These are phyloP conservation scores for Sporothrix variecibatus DNA, from an alignment of 2,329 filamentous ascomycete species.

Conservation along the genomic window DNA sequence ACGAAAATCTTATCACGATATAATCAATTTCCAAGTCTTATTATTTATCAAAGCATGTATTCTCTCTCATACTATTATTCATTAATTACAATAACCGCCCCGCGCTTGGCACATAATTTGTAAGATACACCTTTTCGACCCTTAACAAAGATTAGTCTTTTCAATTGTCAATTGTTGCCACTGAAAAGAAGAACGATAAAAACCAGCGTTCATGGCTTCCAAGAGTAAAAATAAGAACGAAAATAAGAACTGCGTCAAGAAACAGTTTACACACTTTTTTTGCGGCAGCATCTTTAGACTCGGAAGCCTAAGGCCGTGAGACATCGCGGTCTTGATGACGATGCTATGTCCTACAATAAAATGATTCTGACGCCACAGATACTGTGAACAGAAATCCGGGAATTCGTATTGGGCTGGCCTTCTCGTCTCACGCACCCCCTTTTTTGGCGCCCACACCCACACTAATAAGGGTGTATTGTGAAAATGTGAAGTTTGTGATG, in stretches of 20 bases:
- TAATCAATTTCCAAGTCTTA: background rate
- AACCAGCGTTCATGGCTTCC: background rate
- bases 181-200: background rate
- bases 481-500: background rate
- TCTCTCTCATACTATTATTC: background rate
- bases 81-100: background rate
- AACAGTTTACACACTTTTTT: background rate
- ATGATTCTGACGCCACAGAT: background rate
- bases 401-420: background rate
- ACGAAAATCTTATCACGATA: background rate
- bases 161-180: background rate
- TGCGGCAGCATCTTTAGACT: background rate
- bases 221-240: background rate
- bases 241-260: background rate
- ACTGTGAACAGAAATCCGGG: background rate
- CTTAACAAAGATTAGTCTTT: background rate
- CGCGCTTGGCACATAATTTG: background rate
- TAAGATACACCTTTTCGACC: background rate
- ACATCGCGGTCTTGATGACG: conserved; percentile 6
- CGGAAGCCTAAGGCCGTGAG: background rate
- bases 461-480: background rate
- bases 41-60: background rate
- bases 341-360: background rate
- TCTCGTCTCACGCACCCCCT: background rate
- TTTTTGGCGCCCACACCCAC: background rate